Evolutionary conservation across 331 rosid species (phyloP).

Genomic region (Acacia pycnantha): DNA sequence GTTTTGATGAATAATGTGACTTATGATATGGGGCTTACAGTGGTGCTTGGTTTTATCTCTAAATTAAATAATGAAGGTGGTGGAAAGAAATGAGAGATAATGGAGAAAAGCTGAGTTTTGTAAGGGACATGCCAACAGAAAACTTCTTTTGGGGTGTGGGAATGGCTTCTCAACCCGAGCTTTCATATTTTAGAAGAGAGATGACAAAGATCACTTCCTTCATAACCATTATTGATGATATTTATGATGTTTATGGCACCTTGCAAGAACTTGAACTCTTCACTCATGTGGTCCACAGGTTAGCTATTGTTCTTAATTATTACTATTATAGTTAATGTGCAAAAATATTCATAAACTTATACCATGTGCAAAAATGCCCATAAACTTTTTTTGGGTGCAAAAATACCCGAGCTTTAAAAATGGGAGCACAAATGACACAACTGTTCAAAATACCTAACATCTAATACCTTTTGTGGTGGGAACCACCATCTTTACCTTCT

Average conservation of each 20-base stretch:
- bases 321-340: too few relatives aligned
- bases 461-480: too few relatives aligned
- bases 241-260: not conserved
- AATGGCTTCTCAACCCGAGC: not conserved
- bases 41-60: not conserved
- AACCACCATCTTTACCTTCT: too few relatives aligned
- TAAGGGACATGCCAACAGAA: not conserved
- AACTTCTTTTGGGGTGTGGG: not conserved
- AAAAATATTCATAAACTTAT: too few relatives aligned
- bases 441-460: too few relatives aligned
- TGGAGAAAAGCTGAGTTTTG: not conserved
- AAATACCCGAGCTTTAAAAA: too few relatives aligned
- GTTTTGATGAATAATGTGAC: not conserved
- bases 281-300: not conserved
- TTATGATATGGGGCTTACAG: not conserved
- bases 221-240: not conserved
- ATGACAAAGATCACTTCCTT: not conserved
- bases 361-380: too few relatives aligned
- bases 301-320: not conserved
- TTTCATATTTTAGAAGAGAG: not conserved
- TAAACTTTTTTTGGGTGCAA: too few relatives aligned
- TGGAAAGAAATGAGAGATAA: not conserved
- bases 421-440: too few relatives aligned
- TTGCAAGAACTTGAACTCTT: not conserved
- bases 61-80: not conserved